Conservation (phyloP, 2,329 filamentous ascomycete genomes). For the Aspergillus tamarii region DNA sequence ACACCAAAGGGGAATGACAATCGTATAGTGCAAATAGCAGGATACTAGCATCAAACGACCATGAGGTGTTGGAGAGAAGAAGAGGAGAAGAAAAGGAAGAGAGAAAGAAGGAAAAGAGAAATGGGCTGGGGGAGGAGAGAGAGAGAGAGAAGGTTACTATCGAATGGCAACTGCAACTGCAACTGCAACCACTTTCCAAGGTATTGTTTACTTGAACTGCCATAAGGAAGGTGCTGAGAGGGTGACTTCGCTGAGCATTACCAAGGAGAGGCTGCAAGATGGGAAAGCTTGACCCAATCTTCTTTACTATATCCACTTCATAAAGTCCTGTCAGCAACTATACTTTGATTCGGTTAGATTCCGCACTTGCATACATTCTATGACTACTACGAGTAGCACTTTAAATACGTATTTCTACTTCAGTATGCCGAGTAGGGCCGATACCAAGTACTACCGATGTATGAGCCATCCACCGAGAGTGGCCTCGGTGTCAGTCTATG, state of each 20-base stretch:
- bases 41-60: constrained; percentile 24
- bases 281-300: not conserved
- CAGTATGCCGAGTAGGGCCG: too few species aligned
- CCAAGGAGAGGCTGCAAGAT: not conserved
- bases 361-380: not conserved
- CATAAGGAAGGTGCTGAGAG: not conserved
- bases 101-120: not conserved
- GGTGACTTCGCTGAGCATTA: not conserved
- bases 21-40: constrained; percentile 18
- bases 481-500: too few species aligned
- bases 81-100: constrained; percentile 1
- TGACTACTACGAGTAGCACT: too few species aligned
- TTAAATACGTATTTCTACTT: too few species aligned
- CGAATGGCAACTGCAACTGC: not conserved
- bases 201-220: not conserved
- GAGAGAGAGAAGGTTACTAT: not conserved
- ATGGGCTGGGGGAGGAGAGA: not conserved
- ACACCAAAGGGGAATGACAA: constrained; percentile 20
- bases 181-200: not conserved
- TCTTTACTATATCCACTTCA: not conserved
- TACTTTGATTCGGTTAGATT: not conserved
- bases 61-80: constrained; percentile 16
- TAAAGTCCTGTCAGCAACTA: not conserved
- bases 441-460: not conserved
- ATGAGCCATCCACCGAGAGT: not conserved